A percentile compares a stretch with the other conserved stretches of the same genome.
Evolutionary conservation across 2,329 filamentous ascomycete species (phyloP).

Genomic region (Cladosporium sphaerospermum): DNA sequence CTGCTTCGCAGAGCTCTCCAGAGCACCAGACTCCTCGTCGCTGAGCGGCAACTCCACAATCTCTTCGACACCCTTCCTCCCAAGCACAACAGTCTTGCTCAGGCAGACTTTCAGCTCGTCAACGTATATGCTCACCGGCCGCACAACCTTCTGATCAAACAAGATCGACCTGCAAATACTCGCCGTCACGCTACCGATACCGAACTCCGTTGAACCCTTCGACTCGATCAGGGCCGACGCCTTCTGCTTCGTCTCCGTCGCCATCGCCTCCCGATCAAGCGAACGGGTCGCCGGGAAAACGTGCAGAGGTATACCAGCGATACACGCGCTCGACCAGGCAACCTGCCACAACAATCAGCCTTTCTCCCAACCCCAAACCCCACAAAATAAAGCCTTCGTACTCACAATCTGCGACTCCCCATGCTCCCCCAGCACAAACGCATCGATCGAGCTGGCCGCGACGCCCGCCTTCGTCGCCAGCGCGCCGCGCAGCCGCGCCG

Average conservation of each 20-base stretch:
- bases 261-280: conserved; percentile 33
- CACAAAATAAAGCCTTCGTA: neutral
- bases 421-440: conserved; percentile 46
- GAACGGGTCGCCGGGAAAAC: conserved; percentile 25
- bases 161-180: conserved; percentile 48
- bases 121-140: conserved; percentile 46
- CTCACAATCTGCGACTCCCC: conserved; percentile 42
- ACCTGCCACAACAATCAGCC: conserved; percentile 19
- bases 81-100: conserved; percentile 45
- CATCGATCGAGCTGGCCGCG: conserved; percentile 34
- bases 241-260: conserved; percentile 41
- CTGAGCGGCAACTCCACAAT: conserved; percentile 32
- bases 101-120: conserved; percentile 44
- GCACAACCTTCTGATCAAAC: conserved; percentile 42
- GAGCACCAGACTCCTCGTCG: conserved; percentile 28
- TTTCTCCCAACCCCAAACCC: neutral
- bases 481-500: conserved; percentile 43
- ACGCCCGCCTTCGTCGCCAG: conserved; percentile 36
- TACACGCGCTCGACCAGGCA: conserved; percentile 41
- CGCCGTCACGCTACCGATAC: conserved; percentile 44
- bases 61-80: conserved; percentile 41
- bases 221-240: conserved; percentile 43
- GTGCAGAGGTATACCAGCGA: conserved; percentile 38
- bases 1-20: conserved; percentile 32
- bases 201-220: conserved; percentile 48